These are phyloP conservation scores for Clonostachys rhizophaga DNA, from an alignment of 2,329 filamentous ascomycete species.

Conservation along the genomic window DNA sequence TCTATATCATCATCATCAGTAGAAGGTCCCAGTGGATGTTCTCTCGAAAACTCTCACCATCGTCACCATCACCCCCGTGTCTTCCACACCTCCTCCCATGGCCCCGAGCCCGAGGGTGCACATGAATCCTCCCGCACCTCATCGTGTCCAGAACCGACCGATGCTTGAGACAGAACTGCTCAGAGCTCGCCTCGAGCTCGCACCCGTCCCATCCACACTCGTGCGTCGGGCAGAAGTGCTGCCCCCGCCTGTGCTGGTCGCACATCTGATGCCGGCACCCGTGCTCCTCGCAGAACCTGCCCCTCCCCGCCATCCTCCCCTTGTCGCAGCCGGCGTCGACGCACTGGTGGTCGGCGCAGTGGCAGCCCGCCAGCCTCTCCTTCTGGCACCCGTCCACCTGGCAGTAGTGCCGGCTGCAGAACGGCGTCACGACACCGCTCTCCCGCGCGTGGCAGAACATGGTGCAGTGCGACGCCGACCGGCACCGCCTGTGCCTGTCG, in stretches of 20 bases:
- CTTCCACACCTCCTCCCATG: neutral
- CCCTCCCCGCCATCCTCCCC: neutral
- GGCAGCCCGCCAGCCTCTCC: slow-evolving; percentile 11
- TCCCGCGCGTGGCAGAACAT: slow-evolving; percentile 17
- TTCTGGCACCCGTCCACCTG: slow-evolving; percentile 15
- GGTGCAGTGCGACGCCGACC: slow-evolving; percentile 8
- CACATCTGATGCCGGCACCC: neutral
- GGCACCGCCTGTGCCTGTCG: slow-evolving; percentile 18
- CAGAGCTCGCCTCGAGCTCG: neutral
- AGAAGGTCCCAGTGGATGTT: too few species aligned
- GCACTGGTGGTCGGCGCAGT: slow-evolving; percentile 9
- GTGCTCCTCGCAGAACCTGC: slow-evolving; percentile 4
- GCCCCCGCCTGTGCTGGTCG: neutral
- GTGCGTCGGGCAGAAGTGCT: neutral
- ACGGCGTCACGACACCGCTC: slow-evolving; percentile 12
- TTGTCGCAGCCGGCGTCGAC: neutral
- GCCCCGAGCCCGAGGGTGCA: too few species aligned
- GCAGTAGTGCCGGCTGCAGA: slow-evolving; percentile 21
- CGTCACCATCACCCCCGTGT: too few species aligned
- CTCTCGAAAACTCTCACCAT: too few species aligned
- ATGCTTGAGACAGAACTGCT: neutral
- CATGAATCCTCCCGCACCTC: too few species aligned
- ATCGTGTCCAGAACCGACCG: too few species aligned
- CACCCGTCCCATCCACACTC: neutral
- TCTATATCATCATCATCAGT: neutral